Evolutionary conservation across 768 basidiomycete species (phyloP).

Genomic region (Boletus huronensis): DNA sequence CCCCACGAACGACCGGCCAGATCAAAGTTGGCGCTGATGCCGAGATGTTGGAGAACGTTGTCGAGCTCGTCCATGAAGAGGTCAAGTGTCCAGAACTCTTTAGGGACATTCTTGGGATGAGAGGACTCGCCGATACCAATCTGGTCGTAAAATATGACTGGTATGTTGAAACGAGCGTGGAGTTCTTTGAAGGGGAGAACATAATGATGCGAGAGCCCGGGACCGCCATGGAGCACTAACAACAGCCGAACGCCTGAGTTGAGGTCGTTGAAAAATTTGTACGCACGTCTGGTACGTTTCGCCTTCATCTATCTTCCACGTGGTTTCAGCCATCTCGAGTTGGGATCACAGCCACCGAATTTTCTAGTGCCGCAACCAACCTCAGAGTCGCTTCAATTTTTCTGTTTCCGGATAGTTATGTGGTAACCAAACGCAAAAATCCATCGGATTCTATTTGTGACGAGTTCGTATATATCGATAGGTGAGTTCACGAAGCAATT

Average conservation of each 20-base stretch:
- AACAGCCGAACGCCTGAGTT: slow-evolving; percentile 32
- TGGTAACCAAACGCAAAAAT: too few relatives aligned
- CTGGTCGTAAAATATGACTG: slow-evolving; percentile 52
- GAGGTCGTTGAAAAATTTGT: slow-evolving; percentile 42
- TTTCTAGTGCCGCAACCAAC: too few relatives aligned
- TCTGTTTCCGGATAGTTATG: too few relatives aligned
- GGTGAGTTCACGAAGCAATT: too few relatives aligned
- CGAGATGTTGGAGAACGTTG: slow-evolving; percentile 43
- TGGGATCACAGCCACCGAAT: too few relatives aligned
- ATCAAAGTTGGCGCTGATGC: slow-evolving; percentile 39
- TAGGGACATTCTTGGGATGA: slow-evolving; percentile 29
- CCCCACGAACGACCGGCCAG: slow-evolving; percentile 60
- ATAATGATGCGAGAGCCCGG: slow-evolving; percentile 39
- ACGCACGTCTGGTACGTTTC: slow-evolving; percentile 41
- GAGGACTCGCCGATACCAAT: slow-evolving; percentile 46
- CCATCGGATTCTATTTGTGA: too few relatives aligned
- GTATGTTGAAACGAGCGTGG: slow-evolving; percentile 26
- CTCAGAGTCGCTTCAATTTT: too few relatives aligned
- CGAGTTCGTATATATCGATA: too few relatives aligned
- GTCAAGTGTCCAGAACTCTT: slow-evolving; percentile 42
- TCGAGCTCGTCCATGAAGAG: slow-evolving; percentile 54
- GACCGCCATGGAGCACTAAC: slow-evolving; percentile 47
- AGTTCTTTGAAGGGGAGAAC: slow-evolving; percentile 39
- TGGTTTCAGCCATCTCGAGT: slow-evolving; percentile 19
- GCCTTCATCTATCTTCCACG: slow-evolving; percentile 17